Conservation (phyloP, 23 red algal genomes). For the Gracilariopsis chorda region DNA sequence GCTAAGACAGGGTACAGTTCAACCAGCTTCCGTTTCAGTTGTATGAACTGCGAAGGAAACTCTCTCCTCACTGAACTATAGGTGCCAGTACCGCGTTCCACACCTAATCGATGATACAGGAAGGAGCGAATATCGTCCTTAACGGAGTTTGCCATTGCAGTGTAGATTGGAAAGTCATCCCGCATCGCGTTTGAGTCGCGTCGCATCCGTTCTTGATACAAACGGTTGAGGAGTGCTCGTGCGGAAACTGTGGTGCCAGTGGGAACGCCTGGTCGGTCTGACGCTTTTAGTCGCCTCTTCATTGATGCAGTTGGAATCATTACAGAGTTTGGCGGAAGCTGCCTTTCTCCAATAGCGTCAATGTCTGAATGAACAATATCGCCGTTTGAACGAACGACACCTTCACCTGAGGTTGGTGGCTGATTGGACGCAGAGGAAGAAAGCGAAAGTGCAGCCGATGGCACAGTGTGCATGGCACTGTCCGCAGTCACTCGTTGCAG, state of each 20-base stretch:
- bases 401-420: too few species aligned
- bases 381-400: too few species aligned
- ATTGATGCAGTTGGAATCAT: neutral
- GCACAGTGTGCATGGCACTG: too few species aligned
- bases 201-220: neutral
- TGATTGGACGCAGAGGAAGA: too few species aligned
- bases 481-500: too few species aligned
- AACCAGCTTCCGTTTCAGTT: neutral
- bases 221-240: neutral
- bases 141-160: neutral
- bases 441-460: too few species aligned
- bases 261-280: neutral
- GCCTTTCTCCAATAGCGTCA: neutral
- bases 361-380: too few species aligned
- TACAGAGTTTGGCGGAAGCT: neutral
- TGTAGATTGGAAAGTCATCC: neutral
- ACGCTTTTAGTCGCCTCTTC: neutral
- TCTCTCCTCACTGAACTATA: neutral
- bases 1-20: neutral
- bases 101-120: neutral
- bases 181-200: neutral
- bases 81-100: neutral
- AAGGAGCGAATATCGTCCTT: neutral
- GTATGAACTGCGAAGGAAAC: neutral
- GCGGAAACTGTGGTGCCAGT: neutral